A percentile compares a stretch with the other conserved stretches of the same genome.
These are phyloP conservation scores for Calycina herbarum DNA, from an alignment of 2,329 filamentous ascomycete genomes.

Conservation along the genomic window DNA sequence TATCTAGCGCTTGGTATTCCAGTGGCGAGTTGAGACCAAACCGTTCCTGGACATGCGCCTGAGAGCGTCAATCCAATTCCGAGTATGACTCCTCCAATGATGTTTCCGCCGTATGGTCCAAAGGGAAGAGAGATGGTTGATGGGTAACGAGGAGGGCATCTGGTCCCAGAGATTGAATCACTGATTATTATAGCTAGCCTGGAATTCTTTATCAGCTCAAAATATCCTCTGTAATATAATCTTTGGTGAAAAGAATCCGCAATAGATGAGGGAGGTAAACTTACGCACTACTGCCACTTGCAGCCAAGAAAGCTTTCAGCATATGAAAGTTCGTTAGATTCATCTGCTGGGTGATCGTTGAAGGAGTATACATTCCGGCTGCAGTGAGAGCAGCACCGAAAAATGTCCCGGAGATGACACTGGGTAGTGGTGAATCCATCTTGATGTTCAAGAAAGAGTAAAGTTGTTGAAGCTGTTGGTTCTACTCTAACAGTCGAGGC, in stretches of 20 bases:
- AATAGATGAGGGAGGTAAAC: constrained; percentile 28
- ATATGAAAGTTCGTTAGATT: constrained; percentile 63
- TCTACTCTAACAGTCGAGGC: too few relatives aligned
- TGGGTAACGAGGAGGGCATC: constrained; percentile 48
- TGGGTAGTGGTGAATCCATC: constrained; percentile 9
- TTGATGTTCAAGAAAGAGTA: not conserved
- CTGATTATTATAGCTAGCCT: constrained; percentile 49
- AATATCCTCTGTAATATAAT: not conserved
- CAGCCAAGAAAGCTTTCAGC: constrained; percentile 63
- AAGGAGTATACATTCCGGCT: constrained; percentile 60
- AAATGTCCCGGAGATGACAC: constrained; percentile 47
- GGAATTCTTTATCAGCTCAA: constrained; percentile 7
- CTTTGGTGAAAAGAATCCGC: too few relatives aligned
- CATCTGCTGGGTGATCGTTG: constrained; percentile 62
- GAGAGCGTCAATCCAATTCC: constrained; percentile 65
- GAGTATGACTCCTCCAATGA: constrained; percentile 60
- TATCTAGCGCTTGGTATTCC: constrained; percentile 53
- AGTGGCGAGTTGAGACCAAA: constrained; percentile 59
- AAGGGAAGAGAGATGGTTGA: constrained; percentile 47
- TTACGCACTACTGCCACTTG: constrained; percentile 62
- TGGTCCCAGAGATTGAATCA: constrained; percentile 40
- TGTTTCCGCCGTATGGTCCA: constrained; percentile 59
- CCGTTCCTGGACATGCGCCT: constrained; percentile 64
- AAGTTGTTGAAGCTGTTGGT: not conserved
- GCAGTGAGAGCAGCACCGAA: constrained; percentile 63